Conservation (phyloP, 164 flowering plant genomes). For the Paratinospora sagittata region DNA sequence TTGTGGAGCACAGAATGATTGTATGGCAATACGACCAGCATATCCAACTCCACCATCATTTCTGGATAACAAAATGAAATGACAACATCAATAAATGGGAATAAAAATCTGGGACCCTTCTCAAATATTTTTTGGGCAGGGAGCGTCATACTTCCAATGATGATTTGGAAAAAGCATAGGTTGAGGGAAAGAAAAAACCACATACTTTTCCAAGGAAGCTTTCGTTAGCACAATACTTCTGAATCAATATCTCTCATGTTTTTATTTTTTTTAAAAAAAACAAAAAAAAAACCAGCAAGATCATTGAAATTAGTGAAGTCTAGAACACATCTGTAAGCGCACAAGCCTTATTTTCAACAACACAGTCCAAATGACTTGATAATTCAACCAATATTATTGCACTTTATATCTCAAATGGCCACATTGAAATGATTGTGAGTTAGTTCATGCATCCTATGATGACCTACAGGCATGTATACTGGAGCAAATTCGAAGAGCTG, state of each 20-base stretch:
- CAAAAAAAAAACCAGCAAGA: not conserved
- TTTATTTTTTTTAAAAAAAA: too few species aligned
- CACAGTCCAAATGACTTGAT: not conserved
- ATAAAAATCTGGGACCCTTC: not conserved
- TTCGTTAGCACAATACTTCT: not conserved
- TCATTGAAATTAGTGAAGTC: too few species aligned
- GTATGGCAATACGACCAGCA: conserved; percentile 81
- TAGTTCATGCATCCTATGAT: conserved; percentile 4
- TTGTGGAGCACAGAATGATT: conserved; percentile 86
- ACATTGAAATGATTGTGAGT: conserved; percentile 5
- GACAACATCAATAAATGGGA: not conserved
- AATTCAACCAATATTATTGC: not conserved
- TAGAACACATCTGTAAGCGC: too few species aligned
- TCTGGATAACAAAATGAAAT: conserved; percentile 32
- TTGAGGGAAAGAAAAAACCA: too few species aligned
- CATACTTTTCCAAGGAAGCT: not conserved
- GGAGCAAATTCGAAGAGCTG: not conserved
- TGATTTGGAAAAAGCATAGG: not conserved
- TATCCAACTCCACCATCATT: conserved; percentile 33
- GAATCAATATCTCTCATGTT: not conserved
- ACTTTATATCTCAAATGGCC: not conserved
- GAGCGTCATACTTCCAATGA: not conserved
- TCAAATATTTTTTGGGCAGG: not conserved
- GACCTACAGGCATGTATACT: not conserved
- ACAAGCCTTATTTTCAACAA: not conserved